phyloP scores from a whole-genome alignment of 1,139 yeast genomes.

The Yamadazyma diddensiae region DNA sequence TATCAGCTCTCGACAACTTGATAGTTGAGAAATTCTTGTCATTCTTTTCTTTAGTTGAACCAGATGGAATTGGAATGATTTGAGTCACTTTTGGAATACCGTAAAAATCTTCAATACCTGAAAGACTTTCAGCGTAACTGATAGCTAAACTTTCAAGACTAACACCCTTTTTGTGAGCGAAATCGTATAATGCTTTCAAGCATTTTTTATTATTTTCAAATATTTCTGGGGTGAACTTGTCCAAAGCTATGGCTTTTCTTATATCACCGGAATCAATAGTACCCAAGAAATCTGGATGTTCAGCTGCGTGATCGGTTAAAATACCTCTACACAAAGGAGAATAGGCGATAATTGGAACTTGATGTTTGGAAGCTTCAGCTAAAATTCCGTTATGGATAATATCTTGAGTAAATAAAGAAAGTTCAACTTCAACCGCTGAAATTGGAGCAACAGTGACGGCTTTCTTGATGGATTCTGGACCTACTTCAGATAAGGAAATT shows the following conservation, averaged over 20 bases:
- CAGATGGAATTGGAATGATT: constrained; percentile 77
- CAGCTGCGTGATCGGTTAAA: constrained; percentile 58
- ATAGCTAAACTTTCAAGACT: constrained; percentile 68
- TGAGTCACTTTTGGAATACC: constrained; percentile 46
- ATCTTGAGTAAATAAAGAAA: constrained; percentile 65
- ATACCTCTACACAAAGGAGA: constrained; percentile 83
- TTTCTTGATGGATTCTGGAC: constrained; percentile 53
- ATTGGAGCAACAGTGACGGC: constrained; percentile 54
- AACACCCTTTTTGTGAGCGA: constrained; percentile 45
- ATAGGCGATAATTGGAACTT: constrained; percentile 69
- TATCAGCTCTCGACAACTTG: constrained; percentile 6
- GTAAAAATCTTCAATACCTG: constrained; percentile 11
- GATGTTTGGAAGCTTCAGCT: constrained; percentile 42
- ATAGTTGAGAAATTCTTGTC: constrained; percentile 49
- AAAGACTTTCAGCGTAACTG: constrained; percentile 52
- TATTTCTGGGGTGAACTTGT: constrained; percentile 59
- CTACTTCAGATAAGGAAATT: constrained; percentile 69
- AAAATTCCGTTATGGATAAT: constrained; percentile 60
- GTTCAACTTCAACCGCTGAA: constrained; percentile 71
- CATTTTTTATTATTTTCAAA: constrained; percentile 49
- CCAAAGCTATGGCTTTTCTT: constrained; percentile 39
- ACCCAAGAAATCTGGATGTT: constrained; percentile 21
- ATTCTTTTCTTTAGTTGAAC: constrained; percentile 57
- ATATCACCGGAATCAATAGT: constrained; percentile 34
- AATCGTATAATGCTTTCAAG: constrained; percentile 41